Conservation (phyloP, 176 grass and related monocot genomes). For the Puccinellia tenuiflora region DNA sequence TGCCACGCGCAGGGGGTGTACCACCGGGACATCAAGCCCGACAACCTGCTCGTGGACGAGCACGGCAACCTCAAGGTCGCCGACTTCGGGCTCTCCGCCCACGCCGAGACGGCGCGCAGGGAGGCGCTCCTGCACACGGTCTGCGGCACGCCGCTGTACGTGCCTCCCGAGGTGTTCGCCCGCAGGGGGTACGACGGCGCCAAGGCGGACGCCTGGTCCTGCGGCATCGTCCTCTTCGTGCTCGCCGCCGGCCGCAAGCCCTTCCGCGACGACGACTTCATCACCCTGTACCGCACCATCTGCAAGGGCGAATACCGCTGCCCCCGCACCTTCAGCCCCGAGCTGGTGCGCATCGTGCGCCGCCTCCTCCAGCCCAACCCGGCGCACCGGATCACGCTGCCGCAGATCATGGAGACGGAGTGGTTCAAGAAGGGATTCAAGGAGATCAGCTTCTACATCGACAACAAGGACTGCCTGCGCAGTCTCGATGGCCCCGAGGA, state of each 20-base stretch:
- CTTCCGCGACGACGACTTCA: slow-evolving; percentile 25
- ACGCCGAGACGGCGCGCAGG: slow-evolving; percentile 30
- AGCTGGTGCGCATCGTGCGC: slow-evolving; percentile 29
- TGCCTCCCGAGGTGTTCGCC: slow-evolving; percentile 39
- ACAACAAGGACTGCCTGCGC: slow-evolving; percentile 38
- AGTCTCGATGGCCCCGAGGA: slow-evolving; percentile 19
- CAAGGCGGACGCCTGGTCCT: slow-evolving; percentile 56
- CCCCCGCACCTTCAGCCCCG: slow-evolving; percentile 28
- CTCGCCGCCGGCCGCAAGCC: slow-evolving; percentile 43
- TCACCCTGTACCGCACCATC: slow-evolving; percentile 34
- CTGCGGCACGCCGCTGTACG: slow-evolving; percentile 42
- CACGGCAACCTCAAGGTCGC: slow-evolving; percentile 57
- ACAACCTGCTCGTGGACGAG: slow-evolving; percentile 66
- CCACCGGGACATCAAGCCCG: slow-evolving; percentile 76
- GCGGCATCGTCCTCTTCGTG: slow-evolving; percentile 51
- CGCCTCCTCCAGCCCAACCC: slow-evolving; percentile 35
- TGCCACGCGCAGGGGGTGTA: slow-evolving; percentile 63
- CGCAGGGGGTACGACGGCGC: slow-evolving; percentile 46
- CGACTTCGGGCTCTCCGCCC: slow-evolving; percentile 59
- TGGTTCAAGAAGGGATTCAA: slow-evolving; percentile 61
- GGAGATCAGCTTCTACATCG: slow-evolving; percentile 47
- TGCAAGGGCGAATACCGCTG: slow-evolving; percentile 31
- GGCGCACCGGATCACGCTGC: slow-evolving; percentile 30
- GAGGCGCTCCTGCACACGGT: slow-evolving; percentile 56
- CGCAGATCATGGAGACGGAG: slow-evolving; percentile 39